These are phyloP conservation scores for Dioscorea zingiberensis DNA, from an alignment of 106 monocot species.

Conservation along the genomic window DNA sequence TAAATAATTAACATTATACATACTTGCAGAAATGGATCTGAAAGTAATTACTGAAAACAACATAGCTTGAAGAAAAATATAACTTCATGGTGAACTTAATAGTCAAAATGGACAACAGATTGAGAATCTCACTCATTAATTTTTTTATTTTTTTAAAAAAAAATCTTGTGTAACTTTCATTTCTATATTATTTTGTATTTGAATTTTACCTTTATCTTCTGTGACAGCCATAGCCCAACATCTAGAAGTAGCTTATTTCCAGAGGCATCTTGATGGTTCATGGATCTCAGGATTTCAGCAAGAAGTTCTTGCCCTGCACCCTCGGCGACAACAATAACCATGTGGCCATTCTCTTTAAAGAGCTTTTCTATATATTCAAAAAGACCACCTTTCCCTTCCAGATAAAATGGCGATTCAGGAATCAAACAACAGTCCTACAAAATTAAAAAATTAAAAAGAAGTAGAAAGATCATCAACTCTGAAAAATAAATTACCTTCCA, in stretches of 20 bases:
- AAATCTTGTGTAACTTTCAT: too few species aligned
- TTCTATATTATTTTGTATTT: not conserved
- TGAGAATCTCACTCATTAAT: too few species aligned
- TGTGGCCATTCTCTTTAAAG: conserved; percentile 14
- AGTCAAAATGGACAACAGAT: too few species aligned
- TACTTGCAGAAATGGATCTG: too few species aligned
- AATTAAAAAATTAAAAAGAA: not conserved
- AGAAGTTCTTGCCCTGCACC: conserved; percentile 93
- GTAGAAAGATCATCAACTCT: not conserved
- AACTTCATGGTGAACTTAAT: too few species aligned
- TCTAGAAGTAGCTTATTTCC: conserved; percentile 88
- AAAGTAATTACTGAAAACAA: too few species aligned
- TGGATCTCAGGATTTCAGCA: conserved; percentile 56
- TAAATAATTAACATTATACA: too few species aligned
- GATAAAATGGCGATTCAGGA: conserved; percentile 59
- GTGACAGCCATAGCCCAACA: conserved; percentile 86
- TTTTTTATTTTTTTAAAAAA: too few species aligned
- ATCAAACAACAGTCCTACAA: conserved; percentile 34
- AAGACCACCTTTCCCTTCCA: conserved; percentile 68
- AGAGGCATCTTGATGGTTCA: conserved; percentile 69
- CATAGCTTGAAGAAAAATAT: too few species aligned
- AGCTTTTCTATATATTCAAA: conserved; percentile 25
- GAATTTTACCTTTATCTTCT: conserved; percentile 71
- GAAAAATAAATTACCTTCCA: not conserved
- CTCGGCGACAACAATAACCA: conserved; percentile 54